Base-by-base conservation (phyloP, 495 filamentous ascomycete species). In the Daldinia grandis region DNA sequence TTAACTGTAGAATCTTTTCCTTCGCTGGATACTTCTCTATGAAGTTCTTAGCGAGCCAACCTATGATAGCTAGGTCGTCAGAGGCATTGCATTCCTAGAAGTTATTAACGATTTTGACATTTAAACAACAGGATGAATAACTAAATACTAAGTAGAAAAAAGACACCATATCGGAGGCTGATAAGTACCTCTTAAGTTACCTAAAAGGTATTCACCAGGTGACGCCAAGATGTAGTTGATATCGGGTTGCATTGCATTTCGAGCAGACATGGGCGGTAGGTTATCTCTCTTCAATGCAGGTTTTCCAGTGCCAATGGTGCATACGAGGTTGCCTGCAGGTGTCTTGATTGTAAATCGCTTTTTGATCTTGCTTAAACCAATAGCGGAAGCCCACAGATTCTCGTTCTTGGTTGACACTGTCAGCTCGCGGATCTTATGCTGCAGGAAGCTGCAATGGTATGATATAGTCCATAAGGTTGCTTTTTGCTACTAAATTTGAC, bases 311-410 rank as follows among this genome's bases (percentile, higher is more conserved):
- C 51, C 55, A 60, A 37, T 42, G 21, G 24, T 53, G 37, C 44
- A 73, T 73, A 73, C 70, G 70, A 73, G 70, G 65, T 68, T 27
- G 50, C 50, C 70, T 73, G 70, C 70, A 73, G 60, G 25, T 68
- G 44, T 60, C 19, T 55, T 19, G 30, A 38, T 40, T 9, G 58
- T 57, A 53, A 35, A 55, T 63, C 33, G 60, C 54, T 64, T 64
- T 67, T 54, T 55, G 59, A 54, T 59, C 58, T 37, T 58, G 49
- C 4, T 50, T 49, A 5, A 35, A 27, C 69, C 69, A 72, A 72
- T 72, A 37, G 21, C 14, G 27, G 62, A 28, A 49, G 27, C 30
- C 37, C 53, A 28, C 9, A 31, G 21, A 27, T 30, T 40, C 49
- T 42, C 19, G 24, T 33, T 37, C 42, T 60, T 37, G 49, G 55